Evolutionary conservation across 2,329 filamentous ascomycete genomes (phyloP).

Genomic region (Fusarium tjaetaba): DNA sequence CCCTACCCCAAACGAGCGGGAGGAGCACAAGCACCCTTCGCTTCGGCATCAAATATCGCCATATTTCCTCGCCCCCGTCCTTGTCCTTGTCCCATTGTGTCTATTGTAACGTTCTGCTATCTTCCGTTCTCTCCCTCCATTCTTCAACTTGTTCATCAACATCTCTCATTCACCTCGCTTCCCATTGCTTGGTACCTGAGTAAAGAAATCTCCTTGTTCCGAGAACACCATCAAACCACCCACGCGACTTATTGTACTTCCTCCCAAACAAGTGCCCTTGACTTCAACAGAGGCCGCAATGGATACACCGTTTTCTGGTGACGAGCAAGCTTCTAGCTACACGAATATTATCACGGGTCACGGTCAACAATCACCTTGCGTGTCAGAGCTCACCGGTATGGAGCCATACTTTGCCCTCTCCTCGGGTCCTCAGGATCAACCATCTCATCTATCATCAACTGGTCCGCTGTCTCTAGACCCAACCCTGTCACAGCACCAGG

Average conservation of each 20-base stretch:
- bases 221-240: slow-evolving; percentile 28
- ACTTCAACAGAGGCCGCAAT: slow-evolving; percentile 34
- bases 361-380: slow-evolving; percentile 44
- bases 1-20: slow-evolving; percentile 38
- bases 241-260: slow-evolving; percentile 39
- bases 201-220: slow-evolving; percentile 28
- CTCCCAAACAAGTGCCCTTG: slow-evolving; percentile 21
- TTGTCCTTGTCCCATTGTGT: slow-evolving; percentile 42
- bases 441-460: slow-evolving; percentile 37
- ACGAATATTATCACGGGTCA: slow-evolving; percentile 43
- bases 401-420: slow-evolving; percentile 40
- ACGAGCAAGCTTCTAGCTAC: slow-evolving; percentile 46
- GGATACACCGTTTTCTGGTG: slow-evolving; percentile 45
- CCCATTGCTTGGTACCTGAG: slow-evolving; percentile 29
- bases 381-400: slow-evolving; percentile 42
- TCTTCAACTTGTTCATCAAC: slow-evolving; percentile 27
- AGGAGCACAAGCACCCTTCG: slow-evolving; percentile 39
- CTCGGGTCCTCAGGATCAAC: slow-evolving; percentile 33
- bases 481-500: slow-evolving; percentile 34
- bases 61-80: slow-evolving; percentile 34
- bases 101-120: slow-evolving; percentile 42
- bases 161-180: slow-evolving; percentile 23
- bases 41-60: slow-evolving; percentile 42
- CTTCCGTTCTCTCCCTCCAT: slow-evolving; percentile 22
- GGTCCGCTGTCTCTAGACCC: slow-evolving; percentile 33